phyloP scores from a whole-genome alignment of 805 yeast genomes.

The Candida alai region DNA sequence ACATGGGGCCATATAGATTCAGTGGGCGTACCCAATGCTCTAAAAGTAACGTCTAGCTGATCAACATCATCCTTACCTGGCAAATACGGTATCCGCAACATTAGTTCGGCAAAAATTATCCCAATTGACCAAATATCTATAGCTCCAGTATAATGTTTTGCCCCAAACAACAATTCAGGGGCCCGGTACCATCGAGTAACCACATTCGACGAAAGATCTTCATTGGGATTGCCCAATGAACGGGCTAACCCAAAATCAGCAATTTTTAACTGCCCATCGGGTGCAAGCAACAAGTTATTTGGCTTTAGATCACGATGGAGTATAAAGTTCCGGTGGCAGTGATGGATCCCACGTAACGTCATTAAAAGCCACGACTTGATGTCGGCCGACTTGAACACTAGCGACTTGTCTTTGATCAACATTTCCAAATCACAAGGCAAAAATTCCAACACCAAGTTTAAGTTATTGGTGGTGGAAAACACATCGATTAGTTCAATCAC shows the following conservation, averaged over 20 bases:
- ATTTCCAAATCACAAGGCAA: conserved; percentile 85
- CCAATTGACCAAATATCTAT: conserved; percentile 46
- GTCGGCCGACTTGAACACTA: conserved; percentile 80
- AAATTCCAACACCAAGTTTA: conserved; percentile 89
- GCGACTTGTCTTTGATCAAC: conserved; percentile 72
- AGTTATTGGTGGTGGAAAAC: conserved; percentile 57
- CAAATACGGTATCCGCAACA: conserved; percentile 91
- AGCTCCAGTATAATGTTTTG: conserved; percentile 42
- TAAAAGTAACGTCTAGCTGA: conserved; percentile 89
- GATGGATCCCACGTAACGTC: conserved; percentile 93
- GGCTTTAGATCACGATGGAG: conserved; percentile 94
- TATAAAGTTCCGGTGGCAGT: conserved; percentile 88
- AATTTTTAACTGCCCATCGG: conserved; percentile 81
- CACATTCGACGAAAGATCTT: conserved; percentile 82
- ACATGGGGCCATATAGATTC: conserved; percentile 91
- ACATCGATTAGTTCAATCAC: conserved; percentile 89
- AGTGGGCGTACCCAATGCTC: conserved; percentile 95
- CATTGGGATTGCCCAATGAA: conserved; percentile 68
- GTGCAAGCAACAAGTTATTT: conserved; percentile 80
- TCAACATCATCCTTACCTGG: conserved; percentile 91
- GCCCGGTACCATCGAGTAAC: conserved; percentile 98
- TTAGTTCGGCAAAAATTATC: conserved; percentile 86
- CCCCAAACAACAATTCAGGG: conserved; percentile 49
- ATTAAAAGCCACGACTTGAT: conserved; percentile 90
- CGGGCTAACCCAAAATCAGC: conserved; percentile 98